Evolutionary conservation across 2,329 filamentous ascomycete species (phyloP).

Genomic region (Endoconidiophora polonica): DNA sequence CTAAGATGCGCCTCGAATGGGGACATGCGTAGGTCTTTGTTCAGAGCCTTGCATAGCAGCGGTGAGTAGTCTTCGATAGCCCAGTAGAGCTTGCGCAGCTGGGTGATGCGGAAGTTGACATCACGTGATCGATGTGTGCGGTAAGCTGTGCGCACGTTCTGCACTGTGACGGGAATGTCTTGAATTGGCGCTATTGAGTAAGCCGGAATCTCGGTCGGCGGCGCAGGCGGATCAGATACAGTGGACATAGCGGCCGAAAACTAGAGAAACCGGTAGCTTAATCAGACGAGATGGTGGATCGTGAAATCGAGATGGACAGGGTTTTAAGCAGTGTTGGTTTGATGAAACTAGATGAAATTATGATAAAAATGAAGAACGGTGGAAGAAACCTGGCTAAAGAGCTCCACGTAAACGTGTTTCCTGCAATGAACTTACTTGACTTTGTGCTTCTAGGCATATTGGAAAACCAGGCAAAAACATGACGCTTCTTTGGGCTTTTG

Average conservation of each 20-base stretch:
- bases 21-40: constrained; percentile 63
- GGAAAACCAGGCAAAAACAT: too few species aligned
- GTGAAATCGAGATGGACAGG: neutral
- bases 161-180: constrained; percentile 41
- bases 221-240: neutral
- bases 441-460: too few species aligned
- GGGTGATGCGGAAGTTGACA: constrained; percentile 62
- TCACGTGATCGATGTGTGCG: constrained; percentile 66
- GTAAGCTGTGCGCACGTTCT: constrained; percentile 51
- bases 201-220: constrained; percentile 20
- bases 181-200: constrained; percentile 1
- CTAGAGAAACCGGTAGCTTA: neutral
- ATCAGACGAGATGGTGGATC: neutral
- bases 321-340: neutral
- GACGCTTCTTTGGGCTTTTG: too few species aligned
- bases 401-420: too few species aligned
- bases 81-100: constrained; percentile 94
- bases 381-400: too few species aligned
- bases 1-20: constrained; percentile 54
- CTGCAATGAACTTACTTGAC: too few species aligned
- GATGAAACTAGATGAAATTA: too few species aligned
- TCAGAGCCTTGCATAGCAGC: constrained; percentile 57
- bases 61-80: constrained; percentile 62
- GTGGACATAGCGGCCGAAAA: neutral
- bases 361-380: too few species aligned